Evolutionary conservation across 2,329 filamentous ascomycete genomes (phyloP), one percentile per base, ranked within the genome.

Genomic region (Thermomyces lanuginosus): DNA sequence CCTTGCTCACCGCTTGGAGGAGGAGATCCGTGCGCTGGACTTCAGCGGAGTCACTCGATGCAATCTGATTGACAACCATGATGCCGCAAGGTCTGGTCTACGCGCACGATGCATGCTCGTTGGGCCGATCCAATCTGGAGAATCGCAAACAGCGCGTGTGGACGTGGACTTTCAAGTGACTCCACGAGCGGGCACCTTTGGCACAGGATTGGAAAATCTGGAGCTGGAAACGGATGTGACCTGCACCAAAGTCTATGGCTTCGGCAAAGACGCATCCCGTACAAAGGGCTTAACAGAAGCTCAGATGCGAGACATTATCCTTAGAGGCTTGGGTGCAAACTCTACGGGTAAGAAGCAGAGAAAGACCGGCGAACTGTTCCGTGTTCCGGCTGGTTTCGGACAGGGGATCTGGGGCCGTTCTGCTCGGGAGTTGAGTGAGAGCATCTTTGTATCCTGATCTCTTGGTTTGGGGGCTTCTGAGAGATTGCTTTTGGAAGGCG

Each of bases 31-130:
- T 24, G 48, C 57, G 37, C 48, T 61, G 8, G 51, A 49, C 33
- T 55, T 57, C 34, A 53, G 51, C 29, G 58, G 58, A 16, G 48
- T 60, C n/a, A 58, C 56, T 7, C 51, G 47, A 15, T 42, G 51
- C 13, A 43, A 39, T 6, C 40, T 55, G 16, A 39, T 39, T 1
- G 43, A 51, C 8, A 36, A 37, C 4, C 31, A 43, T 6, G 38
- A 40, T 10, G 17, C 15, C 4, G 35, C 36, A 1, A n/a, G n/a
- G n/a, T 36, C 42, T 11, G 44, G 37, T 7, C 41, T 57, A 8
- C 42, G 48, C 15, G 47, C 50, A 8, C 41, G 54, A 25, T 58
- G 54, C 35, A 56, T 50, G 4, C 32, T 58, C 7, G 44, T 57
- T 9, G 48, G 46, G 5, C 27, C 24, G 13, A 10, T 37, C 4